Evolutionary conservation across 257 asterid genomes (phyloP).

Genomic region (Ballota nigra): DNA sequence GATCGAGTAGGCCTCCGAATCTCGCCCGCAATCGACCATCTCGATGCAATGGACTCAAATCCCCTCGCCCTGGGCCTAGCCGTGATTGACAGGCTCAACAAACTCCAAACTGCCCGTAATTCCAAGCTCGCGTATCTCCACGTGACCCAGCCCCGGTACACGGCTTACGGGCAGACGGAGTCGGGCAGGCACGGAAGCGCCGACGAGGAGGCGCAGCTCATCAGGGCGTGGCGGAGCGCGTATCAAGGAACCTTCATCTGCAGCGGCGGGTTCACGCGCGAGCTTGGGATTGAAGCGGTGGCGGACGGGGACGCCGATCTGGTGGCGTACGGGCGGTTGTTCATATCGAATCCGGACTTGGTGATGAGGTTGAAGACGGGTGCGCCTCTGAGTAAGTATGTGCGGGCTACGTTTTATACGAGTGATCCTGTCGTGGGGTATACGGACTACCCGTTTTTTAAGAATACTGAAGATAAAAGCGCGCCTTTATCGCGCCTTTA

Average conservation of each 20-base stretch:
- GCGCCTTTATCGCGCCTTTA: constrained; percentile 36
- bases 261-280: constrained; percentile 67
- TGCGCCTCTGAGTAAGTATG: constrained; percentile 51
- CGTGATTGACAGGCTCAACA: constrained; percentile 66
- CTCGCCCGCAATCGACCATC: constrained; percentile 94
- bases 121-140: constrained; percentile 74
- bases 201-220: constrained; percentile 59
- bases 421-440: constrained; percentile 64
- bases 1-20: constrained; percentile 74
- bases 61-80: constrained; percentile 75
- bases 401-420: constrained; percentile 63
- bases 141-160: constrained; percentile 85
- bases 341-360: constrained; percentile 71
- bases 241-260: constrained; percentile 63
- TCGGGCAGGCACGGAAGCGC: constrained; percentile 68
- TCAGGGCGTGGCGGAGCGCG: constrained; percentile 59
- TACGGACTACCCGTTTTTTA: constrained; percentile 62
- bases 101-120: constrained; percentile 40
- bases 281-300: constrained; percentile 60
- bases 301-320: constrained; percentile 55
- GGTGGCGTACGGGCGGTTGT: constrained; percentile 61
- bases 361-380: constrained; percentile 47
- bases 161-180: constrained; percentile 76
- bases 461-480: background rate
- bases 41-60: constrained; percentile 84